A percentile compares a stretch with the other conserved stretches of the same genome.
These are phyloP conservation scores for Gossypioides kirkii DNA, from an alignment of 345 rosid genomes.

Conservation along the genomic window DNA sequence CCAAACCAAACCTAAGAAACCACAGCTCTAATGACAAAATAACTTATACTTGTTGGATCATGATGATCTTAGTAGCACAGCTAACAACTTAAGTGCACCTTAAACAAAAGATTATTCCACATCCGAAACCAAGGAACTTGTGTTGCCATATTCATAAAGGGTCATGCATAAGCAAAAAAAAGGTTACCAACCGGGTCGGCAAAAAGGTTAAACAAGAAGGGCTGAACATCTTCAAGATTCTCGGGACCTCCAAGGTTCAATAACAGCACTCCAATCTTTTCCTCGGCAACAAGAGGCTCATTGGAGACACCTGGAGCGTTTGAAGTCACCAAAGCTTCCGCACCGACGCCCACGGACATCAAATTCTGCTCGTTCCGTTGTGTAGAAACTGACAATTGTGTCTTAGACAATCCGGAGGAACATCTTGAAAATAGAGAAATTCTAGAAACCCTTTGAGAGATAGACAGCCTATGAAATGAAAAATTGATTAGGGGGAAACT, in stretches of 20 bases:
- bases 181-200: constrained; percentile 81
- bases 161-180: neutral
- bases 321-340: constrained; percentile 58
- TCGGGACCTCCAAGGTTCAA: constrained; percentile 98
- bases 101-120: neutral
- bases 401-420: constrained; percentile 30
- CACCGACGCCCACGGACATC: constrained; percentile 34
- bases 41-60: neutral
- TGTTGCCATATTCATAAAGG: neutral
- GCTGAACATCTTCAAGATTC: constrained; percentile 95
- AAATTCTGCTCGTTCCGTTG: constrained; percentile 19
- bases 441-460: constrained; percentile 37
- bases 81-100: neutral
- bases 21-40: neutral
- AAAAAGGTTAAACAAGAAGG: constrained; percentile 94
- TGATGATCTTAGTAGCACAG: neutral
- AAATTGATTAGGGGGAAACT: neutral
- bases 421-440: constrained; percentile 20
- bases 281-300: constrained; percentile 39
- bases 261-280: constrained; percentile 74
- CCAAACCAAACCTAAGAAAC: neutral
- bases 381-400: constrained; percentile 21
- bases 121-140: too few species aligned
- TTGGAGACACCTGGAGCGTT: constrained; percentile 34
- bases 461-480: constrained; percentile 3